Base-by-base conservation (phyloP, 768 basidiomycete genomes). In the Coprinopsis marcescibilis region DNA sequence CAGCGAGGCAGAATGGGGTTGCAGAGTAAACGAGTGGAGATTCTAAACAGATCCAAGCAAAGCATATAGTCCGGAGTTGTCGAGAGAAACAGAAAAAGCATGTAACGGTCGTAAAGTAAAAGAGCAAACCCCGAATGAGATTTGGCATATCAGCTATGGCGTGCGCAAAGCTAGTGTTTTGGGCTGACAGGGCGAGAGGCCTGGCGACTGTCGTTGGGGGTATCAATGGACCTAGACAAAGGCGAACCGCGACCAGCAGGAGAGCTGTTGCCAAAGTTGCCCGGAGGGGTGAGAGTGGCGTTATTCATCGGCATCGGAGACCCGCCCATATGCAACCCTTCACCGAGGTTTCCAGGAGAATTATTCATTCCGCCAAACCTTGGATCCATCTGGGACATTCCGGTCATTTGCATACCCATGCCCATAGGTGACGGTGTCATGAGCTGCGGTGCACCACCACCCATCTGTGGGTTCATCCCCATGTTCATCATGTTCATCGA, bases 401-500 rank as follows among this genome's bases (percentile, higher is more conserved):
- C 38, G 21, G 38, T 23, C 38, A 40, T 40, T 17, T 40, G 38
- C 41, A 43, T 43, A 29, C 39, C 39, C 39, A 20, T 25, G n/a
- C n/a, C n/a, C n/a, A n/a, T n/a, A n/a, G n/a, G n/a, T n/a, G n/a
- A n/a, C 5, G 19, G 19, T 19, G 35, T 7, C 35, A 40, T 19
- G 11, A 21, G 39, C 39, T 21, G 20, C 17, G 12, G 19, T 6
- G 23, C 6, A 20, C 12, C 12, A 20, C 39, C 39, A 5, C 26
- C 34, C 47, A 48, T 48, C 21, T 26, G 47, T 6, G 30, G 25
- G 15, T 19, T 40, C 65, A 66, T 65, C 3, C 64, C 63, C 72
- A 75, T 73, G 1, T 64, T 73, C 80, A 85, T 82, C 77, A 82
- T 80, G 12, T 77, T 85, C 83, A 86, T 86, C 51, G 85, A 86